Percentiles rank a stretch among this genome's conserved stretches.
Conservation (phyloP, 768 basidiomycete species). For the Boletus reticulatus region DNA sequence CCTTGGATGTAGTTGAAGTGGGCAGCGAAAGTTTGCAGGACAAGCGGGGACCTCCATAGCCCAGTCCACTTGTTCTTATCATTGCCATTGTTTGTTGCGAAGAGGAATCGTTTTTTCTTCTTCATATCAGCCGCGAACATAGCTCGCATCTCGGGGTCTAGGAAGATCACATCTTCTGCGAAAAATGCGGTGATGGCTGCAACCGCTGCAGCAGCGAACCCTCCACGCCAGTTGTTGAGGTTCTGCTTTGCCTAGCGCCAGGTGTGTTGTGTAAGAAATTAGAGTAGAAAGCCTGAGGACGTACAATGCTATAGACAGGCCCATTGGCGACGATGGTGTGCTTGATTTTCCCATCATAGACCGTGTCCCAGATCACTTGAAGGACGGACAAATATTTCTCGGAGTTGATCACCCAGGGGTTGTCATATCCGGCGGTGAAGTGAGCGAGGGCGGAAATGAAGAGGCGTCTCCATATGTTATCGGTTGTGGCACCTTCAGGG, state of each 20-base stretch:
- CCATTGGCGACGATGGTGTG: neutral
- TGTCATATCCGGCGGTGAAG: neutral
- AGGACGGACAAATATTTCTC: neutral
- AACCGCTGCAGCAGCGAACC: neutral
- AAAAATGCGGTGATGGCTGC: neutral
- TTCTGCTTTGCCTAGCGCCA: neutral
- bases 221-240: neutral
- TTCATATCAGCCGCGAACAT: neutral
- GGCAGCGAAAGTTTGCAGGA: neutral
- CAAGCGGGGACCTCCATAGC: neutral
- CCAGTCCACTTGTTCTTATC: neutral
- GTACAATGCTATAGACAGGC: neutral
- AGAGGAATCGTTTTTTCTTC: neutral
- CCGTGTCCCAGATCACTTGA: neutral
- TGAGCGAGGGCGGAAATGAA: neutral
- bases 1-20: neutral
- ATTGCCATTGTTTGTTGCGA: neutral
- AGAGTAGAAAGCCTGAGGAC: neutral
- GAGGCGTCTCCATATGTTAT: neutral
- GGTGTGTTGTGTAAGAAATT: too few species aligned
- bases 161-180: neutral
- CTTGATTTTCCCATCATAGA: neutral
- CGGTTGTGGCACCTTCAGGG: neutral
- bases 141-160: neutral
- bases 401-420: neutral